Evolutionary conservation across 2,329 filamentous ascomycete species (phyloP).

Genomic region (Cladophialophora carrionii): DNA sequence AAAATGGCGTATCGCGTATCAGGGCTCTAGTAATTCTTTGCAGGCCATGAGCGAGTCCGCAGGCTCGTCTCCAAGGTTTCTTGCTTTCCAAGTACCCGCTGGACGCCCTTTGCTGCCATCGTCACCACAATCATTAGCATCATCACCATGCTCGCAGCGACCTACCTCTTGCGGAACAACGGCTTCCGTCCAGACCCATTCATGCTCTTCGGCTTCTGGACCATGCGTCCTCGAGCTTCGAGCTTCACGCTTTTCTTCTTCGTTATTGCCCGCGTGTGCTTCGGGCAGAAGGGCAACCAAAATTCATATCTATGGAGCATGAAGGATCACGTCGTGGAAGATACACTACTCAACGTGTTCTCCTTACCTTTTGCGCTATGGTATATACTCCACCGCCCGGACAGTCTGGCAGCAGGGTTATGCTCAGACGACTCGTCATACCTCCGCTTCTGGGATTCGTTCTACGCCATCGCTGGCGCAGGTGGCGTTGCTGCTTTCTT

Average conservation of each 20-base stretch:
- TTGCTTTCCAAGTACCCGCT: slow-evolving; percentile 8
- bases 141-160: slow-evolving; percentile 10
- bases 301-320: slow-evolving; percentile 12
- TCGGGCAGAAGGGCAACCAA: slow-evolving; percentile 4
- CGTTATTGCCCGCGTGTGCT: slow-evolving; percentile 7
- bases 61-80: not conserved
- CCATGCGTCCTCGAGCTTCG: slow-evolving; percentile 14
- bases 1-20: too few species aligned
- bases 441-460: slow-evolving; percentile 12
- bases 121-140: slow-evolving; percentile 11
- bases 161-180: slow-evolving; percentile 13
- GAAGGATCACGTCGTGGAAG: slow-evolving; percentile 13
- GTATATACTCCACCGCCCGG: slow-evolving; percentile 11
- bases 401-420: not conserved
- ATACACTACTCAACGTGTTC: slow-evolving; percentile 10
- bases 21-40: not conserved
- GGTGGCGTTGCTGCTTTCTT: slow-evolving; percentile 1
- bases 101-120: slow-evolving; percentile 11
- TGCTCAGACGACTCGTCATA: slow-evolving; percentile 8
- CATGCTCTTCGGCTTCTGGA: slow-evolving; percentile 16
- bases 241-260: slow-evolving; percentile 12
- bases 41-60: slow-evolving; percentile 13
- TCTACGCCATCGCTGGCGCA: slow-evolving; percentile 10
- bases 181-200: slow-evolving; percentile 10
- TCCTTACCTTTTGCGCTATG: slow-evolving; percentile 12